Evolutionary conservation across 495 filamentous ascomycete genomes (phyloP), one percentile per base, ranked within the genome.

Genomic region (Penicillium cataractarum): DNA sequence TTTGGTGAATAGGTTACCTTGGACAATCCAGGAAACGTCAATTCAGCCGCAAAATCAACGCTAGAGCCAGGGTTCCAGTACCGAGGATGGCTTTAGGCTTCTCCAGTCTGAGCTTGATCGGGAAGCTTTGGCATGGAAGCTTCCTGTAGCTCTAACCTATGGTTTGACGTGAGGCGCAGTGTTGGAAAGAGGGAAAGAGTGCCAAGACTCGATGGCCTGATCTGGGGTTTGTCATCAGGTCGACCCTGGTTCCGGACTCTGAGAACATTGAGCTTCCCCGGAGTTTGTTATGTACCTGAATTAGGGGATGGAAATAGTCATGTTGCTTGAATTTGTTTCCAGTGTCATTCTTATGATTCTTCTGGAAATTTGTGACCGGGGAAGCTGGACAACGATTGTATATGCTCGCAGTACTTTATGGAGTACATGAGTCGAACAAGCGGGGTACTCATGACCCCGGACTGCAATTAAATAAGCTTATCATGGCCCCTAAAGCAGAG

Each of bases 221-320:
- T 32, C 26, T 24, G 19, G 19, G 53, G 53, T 56, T 56, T 56
- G 53, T 56, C 53, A 56, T 56, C 53, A 26, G 7, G 1, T 55
- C 31, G 22, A 44, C 40, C 19, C n/a, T 2, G 22, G 35, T 15
- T 39, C 35, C 35, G 17, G 35, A 17, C 35, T 15, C 1, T 39
- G 35, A 39, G 35, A 17, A 39, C 35, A 39, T 17, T 39, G 4
- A 39, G 13, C 13, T 39, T 39, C 13, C 35, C 33, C 33, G 13
- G 13, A 2, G 6, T 35, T 35, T 35, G 1, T 1, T 35, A 35
- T 1, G 33, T 35, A 35, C 10, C 9, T 10, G 13, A 8, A 13
- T 35, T 9, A 35, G 3, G 33, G 9, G n/a, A 35, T 35, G 9
- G 33, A 35, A 35, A 10, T 35, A 12, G 13, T 12, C 3, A 0